Percentiles rank a stretch among this genome's conserved stretches.
Evolutionary conservation across 352 stramenopile genomes (phyloP).

Genomic region (Globisporangium cystogenes): DNA sequence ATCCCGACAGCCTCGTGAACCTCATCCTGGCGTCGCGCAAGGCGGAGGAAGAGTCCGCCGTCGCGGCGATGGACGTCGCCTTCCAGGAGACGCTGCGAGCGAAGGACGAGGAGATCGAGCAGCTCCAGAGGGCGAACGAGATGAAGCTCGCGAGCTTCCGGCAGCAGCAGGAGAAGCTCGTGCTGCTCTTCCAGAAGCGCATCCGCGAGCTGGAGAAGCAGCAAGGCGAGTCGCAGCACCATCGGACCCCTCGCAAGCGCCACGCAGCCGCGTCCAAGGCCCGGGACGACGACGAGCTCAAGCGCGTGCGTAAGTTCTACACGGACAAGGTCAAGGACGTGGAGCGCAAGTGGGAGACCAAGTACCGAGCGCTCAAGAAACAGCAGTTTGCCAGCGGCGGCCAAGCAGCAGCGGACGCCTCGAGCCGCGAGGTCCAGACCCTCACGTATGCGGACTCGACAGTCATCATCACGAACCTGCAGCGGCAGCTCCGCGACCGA

Average conservation of each 20-base stretch:
- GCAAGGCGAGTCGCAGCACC: neutral
- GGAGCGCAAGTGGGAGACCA: constrained; percentile 68
- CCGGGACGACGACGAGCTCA: constrained; percentile 24
- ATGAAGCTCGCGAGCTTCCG: constrained; percentile 62
- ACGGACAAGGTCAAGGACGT: constrained; percentile 70
- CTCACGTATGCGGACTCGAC: constrained; percentile 30
- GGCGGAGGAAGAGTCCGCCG: constrained; percentile 58
- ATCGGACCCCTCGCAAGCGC: constrained; percentile 7
- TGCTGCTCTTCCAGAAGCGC: constrained; percentile 64
- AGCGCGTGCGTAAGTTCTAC: constrained; percentile 68
- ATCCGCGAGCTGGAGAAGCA: constrained; percentile 48
- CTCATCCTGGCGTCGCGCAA: constrained; percentile 69
- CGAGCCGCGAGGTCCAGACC: constrained; percentile 8
- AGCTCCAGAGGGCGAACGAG: constrained; percentile 40
- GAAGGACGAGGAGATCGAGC: constrained; percentile 43
- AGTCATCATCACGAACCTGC: constrained; percentile 32
- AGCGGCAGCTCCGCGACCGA: constrained; percentile 18
- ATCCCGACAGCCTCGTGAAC: constrained; percentile 76
- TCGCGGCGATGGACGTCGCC: constrained; percentile 23
- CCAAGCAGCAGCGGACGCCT: neutral
- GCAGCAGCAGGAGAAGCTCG: constrained; percentile 73
- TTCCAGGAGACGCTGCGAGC: constrained; percentile 34
- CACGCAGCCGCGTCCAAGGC: constrained; percentile 8
- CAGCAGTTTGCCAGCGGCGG: constrained; percentile 26
- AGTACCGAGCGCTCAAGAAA: constrained; percentile 53